These are phyloP conservation scores for Candida albicans DNA, from an alignment of 1,139 yeast species.

Conservation along the genomic window DNA sequence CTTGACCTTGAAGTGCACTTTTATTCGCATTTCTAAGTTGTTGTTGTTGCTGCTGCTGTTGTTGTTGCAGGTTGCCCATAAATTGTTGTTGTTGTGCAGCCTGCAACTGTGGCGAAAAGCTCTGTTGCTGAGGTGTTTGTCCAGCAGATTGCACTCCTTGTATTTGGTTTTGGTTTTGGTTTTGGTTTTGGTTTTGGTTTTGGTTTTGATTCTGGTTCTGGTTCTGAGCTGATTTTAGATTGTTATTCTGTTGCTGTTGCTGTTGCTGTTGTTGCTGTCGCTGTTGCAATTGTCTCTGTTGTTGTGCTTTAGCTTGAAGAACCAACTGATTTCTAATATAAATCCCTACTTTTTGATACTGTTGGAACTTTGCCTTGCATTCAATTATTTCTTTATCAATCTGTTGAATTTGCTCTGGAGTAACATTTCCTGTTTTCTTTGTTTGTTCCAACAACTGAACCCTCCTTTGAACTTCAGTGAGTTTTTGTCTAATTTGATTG, in stretches of 20 bases:
- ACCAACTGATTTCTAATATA: conserved; percentile 42
- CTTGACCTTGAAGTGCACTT: conserved; percentile 10
- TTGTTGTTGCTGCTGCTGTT: conserved; percentile 10
- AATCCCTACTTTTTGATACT: conserved; percentile 41
- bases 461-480: conserved; percentile 47
- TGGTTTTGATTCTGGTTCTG: conserved; percentile 7
- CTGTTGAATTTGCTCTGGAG: conserved; percentile 29
- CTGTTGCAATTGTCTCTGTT: conserved; percentile 11
- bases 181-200: conserved; percentile 2
- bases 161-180: conserved; percentile 7
- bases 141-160: conserved; percentile 10
- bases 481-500: conserved; percentile 39
- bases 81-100: conserved; percentile 8
- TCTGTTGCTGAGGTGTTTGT: conserved; percentile 7
- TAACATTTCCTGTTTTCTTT: conserved; percentile 24
- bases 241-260: conserved; percentile 7
- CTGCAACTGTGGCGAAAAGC: conserved; percentile 9
- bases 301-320: conserved; percentile 31
- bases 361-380: conserved; percentile 36
- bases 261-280: conserved; percentile 8
- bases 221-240: neutral
- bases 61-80: conserved; percentile 7
- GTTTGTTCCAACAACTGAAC: conserved; percentile 31
- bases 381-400: conserved; percentile 42
- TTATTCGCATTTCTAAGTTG: conserved; percentile 9